These are phyloP conservation scores for Leccinum subspadiceum DNA, from an alignment of 1,284 basidiomycete species.

Conservation along the genomic window DNA sequence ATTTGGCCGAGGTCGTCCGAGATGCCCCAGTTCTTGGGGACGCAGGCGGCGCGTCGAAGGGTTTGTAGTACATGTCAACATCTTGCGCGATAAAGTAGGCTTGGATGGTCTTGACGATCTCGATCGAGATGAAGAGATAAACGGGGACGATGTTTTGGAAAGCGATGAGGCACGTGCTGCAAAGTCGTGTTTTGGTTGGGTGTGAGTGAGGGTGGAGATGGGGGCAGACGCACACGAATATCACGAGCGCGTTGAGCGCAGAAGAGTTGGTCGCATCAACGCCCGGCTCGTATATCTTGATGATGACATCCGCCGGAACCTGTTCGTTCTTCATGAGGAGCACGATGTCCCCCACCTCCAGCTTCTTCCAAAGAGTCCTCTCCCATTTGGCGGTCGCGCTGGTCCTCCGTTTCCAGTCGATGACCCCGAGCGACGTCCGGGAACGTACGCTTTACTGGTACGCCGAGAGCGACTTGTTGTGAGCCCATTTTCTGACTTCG, in stretches of 20 bases:
- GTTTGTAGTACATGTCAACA: constrained; percentile 93
- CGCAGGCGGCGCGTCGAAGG: constrained; percentile 80
- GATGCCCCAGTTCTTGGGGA: constrained; percentile 98
- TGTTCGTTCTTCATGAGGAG: constrained; percentile 92
- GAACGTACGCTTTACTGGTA: constrained; percentile 60
- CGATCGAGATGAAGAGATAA: constrained; percentile 96
- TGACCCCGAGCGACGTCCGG: constrained; percentile 59
- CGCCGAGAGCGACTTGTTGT: constrained; percentile 36
- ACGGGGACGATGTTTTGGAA: constrained; percentile 99
- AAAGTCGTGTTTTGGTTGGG: not conserved
- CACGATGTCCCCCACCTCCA: constrained; percentile 93
- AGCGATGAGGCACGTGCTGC: constrained; percentile 82
- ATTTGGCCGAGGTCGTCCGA: constrained; percentile 98
- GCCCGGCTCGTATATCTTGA: constrained; percentile 69
- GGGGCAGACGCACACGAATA: constrained; percentile 72
- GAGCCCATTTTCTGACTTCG: constrained; percentile 19
- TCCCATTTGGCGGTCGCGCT: constrained; percentile 86
- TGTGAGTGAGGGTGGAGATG: not conserved
- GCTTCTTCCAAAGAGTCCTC: constrained; percentile 96
- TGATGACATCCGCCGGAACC: constrained; percentile 91
- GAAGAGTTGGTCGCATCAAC: constrained; percentile 61
- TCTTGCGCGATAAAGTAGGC: constrained; percentile 97
- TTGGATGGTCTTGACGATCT: constrained; percentile 97
- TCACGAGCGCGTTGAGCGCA: constrained; percentile 81
- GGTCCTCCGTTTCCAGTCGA: constrained; percentile 70